phyloP scores from a whole-genome alignment of 371 early-diverging fungal genomes.

The Choanephora cucurbitarum region DNA sequence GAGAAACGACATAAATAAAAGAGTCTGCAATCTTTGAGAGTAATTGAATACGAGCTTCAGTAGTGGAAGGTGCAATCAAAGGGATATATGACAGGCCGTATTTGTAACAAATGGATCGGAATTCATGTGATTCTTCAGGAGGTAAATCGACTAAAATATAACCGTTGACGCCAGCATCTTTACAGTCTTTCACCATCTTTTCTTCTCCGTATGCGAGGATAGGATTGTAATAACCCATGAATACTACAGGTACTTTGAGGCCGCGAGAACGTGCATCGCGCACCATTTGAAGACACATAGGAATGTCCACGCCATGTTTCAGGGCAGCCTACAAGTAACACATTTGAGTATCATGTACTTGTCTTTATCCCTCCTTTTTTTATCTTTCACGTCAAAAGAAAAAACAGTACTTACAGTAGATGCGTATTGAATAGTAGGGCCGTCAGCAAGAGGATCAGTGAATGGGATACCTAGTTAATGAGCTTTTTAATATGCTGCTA shows the following conservation, averaged over 20 bases:
- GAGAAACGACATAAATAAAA: slow-evolving; percentile 94
- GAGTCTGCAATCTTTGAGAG: slow-evolving; percentile 83
- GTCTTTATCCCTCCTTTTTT: background rate
- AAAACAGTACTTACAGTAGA: slow-evolving; percentile 62
- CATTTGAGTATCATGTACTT: slow-evolving; percentile 12
- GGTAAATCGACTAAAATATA: slow-evolving; percentile 97
- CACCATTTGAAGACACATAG: slow-evolving; percentile 80
- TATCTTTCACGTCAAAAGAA: background rate
- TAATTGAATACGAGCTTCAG: slow-evolving; percentile 78
- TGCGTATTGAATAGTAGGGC: slow-evolving; percentile 94
- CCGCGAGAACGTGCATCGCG: slow-evolving; percentile 81
- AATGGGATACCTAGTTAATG: slow-evolving; percentile 82
- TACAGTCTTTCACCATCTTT: slow-evolving; percentile 79
- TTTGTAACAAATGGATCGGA: slow-evolving; percentile 74
- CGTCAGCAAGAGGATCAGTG: slow-evolving; percentile 97
- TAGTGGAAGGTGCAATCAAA: slow-evolving; percentile 92
- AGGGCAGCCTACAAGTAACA: slow-evolving; percentile 65
- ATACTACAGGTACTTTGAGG: slow-evolving; percentile 87
- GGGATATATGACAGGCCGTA: slow-evolving; percentile 91
- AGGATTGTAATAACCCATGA: slow-evolving; percentile 99
- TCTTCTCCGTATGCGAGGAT: slow-evolving; percentile 92
- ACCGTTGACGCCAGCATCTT: slow-evolving; percentile 87
- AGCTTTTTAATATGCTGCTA: background rate
- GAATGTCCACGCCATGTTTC: slow-evolving; percentile 74
- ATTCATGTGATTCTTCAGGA: slow-evolving; percentile 90